Evolutionary conservation across 805 yeast genomes (phyloP).

Genomic region (Lipomyces japonicus): DNA sequence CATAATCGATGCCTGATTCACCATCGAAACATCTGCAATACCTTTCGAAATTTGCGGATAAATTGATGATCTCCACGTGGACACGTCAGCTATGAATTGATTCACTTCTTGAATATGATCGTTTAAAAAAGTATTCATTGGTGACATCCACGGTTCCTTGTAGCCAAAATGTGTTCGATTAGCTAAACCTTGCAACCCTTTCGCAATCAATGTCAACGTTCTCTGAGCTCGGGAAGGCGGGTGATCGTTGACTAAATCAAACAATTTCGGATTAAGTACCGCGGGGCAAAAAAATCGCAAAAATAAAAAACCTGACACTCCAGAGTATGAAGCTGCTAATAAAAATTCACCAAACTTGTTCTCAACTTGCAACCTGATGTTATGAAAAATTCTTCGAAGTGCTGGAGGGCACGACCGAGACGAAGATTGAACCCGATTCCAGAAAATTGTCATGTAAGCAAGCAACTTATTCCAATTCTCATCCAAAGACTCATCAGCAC

Average conservation of each 20-base stretch:
- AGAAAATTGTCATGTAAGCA: conserved; percentile 41
- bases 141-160: conserved; percentile 76
- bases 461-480: conserved; percentile 29
- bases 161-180: conserved; percentile 70
- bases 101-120: conserved; percentile 54
- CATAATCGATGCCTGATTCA: neutral
- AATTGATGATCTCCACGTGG: conserved; percentile 35
- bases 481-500: conserved; percentile 36
- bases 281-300: conserved; percentile 88
- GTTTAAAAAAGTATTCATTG: conserved; percentile 65
- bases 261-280: conserved; percentile 80
- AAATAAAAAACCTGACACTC: conserved; percentile 79
- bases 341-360: conserved; percentile 25
- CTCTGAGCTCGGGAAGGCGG: conserved; percentile 70
- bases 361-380: conserved; percentile 59
- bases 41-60: conserved; percentile 18
- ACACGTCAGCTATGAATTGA: conserved; percentile 69
- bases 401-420: conserved; percentile 71
- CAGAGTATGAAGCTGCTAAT: conserved; percentile 50
- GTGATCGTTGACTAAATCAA: conserved; percentile 65
- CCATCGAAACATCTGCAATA: conserved; percentile 25
- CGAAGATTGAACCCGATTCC: conserved; percentile 63
- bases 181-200: conserved; percentile 72
- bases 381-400: conserved; percentile 60
- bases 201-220: conserved; percentile 77